These are phyloP conservation scores for Bertia moriformis DNA, from an alignment of 2,329 filamentous ascomycete species.

Conservation along the genomic window DNA sequence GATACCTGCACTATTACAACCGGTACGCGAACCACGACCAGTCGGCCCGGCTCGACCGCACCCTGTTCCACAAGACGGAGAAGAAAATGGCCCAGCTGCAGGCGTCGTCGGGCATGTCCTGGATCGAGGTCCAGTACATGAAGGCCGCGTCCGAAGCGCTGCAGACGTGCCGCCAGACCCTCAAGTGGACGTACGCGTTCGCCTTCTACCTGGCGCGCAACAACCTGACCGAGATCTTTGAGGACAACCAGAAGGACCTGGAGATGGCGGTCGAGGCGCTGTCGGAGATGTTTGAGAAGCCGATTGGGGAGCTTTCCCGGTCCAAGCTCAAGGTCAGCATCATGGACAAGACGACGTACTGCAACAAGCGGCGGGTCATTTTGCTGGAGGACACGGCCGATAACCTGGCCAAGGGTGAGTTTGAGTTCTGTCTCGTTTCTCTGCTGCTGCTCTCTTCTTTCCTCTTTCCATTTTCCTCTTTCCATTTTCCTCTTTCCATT, in stretches of 20 bases:
- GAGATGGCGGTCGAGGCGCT: constrained; percentile 94
- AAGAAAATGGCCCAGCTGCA: constrained; percentile 98
- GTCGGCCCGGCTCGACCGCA: constrained; percentile 88
- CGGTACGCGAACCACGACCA: constrained; percentile 98
- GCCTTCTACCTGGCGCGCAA: constrained; percentile 90
- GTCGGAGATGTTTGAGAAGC: constrained; percentile 99
- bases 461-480: too few species aligned
- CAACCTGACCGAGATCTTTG: constrained; percentile 92
- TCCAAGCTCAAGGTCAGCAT: constrained; percentile 92
- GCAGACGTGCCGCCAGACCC: constrained; percentile 93
- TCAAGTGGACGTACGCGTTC: constrained; percentile 99
- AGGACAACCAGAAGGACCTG: constrained; percentile 95
- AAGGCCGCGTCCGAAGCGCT: constrained; percentile 84
- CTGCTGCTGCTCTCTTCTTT: too few species aligned
- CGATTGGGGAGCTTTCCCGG: constrained; percentile 71
- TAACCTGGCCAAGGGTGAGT: constrained; percentile 72
- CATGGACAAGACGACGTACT: constrained; percentile 96
- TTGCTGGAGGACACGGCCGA: constrained; percentile 84
- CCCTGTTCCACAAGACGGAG: constrained; percentile 89
- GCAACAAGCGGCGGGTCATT: constrained; percentile 81
- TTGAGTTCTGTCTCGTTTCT: constrained; percentile 6
- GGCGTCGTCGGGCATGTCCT: constrained; percentile 85
- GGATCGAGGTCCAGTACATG: constrained; percentile 98
- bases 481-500: too few species aligned
- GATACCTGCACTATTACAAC: constrained; percentile 97